Evolutionary conservation across 1,284 basidiomycete genomes (phyloP).

Genomic region (Earliella scabrosa): DNA sequence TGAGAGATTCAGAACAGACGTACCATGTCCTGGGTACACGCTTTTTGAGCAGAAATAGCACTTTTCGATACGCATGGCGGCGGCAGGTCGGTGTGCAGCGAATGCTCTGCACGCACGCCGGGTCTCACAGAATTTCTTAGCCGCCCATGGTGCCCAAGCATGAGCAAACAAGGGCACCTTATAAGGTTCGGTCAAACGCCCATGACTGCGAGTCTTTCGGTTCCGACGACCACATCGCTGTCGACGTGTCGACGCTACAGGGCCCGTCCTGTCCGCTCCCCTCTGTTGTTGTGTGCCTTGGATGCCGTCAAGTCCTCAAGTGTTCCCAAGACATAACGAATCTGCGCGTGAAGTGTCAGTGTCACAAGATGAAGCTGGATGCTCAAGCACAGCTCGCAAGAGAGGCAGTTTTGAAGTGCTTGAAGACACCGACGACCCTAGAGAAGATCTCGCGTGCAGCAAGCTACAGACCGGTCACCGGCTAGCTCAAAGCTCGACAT

Average conservation of each 20-base stretch:
- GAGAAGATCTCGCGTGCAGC: no score
- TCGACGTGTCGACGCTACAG: slow-evolving; percentile 1
- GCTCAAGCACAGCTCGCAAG: no score
- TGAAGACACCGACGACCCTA: no score
- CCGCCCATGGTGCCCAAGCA: slow-evolving; percentile 7
- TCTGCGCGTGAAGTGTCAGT: no score
- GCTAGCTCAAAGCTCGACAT: no score
- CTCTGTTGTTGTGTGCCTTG: not conserved
- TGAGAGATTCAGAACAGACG: slow-evolving; percentile 18
- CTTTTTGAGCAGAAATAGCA: slow-evolving; percentile 93
- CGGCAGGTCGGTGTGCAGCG: slow-evolving; percentile 8
- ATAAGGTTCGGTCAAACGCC: not conserved
- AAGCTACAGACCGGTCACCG: no score
- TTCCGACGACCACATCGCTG: not conserved
- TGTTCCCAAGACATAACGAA: not conserved
- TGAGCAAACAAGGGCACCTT: not conserved
- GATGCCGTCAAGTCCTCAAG: not conserved
- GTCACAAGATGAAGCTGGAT: no score
- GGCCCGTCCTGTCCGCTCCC: not conserved
- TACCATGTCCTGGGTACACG: slow-evolving; percentile 94
- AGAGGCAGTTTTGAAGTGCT: no score
- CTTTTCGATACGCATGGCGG: slow-evolving; percentile 82
- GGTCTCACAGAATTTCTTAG: slow-evolving; percentile 18
- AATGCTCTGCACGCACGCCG: not conserved
- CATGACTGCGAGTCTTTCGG: not conserved